These are phyloP conservation scores for Phoma sp. DNA, from an alignment of 2,329 filamentous ascomycete species.

Conservation along the genomic window DNA sequence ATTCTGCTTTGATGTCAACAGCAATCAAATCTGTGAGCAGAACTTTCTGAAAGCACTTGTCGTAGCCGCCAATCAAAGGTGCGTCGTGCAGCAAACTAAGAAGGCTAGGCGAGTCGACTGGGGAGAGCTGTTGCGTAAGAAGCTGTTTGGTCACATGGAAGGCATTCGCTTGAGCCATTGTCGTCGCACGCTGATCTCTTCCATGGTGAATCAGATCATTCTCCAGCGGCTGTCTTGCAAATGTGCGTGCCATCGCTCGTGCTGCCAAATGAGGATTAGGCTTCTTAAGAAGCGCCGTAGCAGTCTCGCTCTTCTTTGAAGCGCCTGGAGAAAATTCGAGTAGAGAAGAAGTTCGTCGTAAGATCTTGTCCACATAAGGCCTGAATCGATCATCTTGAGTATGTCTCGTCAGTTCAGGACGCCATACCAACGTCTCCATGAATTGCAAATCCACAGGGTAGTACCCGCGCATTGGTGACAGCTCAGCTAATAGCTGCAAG, in stretches of 20 bases:
- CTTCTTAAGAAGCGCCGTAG: not conserved
- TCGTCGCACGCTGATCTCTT: constrained; percentile 19
- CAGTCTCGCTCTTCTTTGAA: not conserved
- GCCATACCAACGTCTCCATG: constrained; percentile 46
- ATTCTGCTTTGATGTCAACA: constrained; percentile 49
- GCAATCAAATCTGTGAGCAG: constrained; percentile 53
- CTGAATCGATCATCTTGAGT: constrained; percentile 46
- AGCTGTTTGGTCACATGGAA: constrained; percentile 22
- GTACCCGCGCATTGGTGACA: constrained; percentile 48
- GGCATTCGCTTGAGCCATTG: constrained; percentile 16
- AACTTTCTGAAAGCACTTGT: constrained; percentile 34
- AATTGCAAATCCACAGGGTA: constrained; percentile 34
- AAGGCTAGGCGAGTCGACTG: constrained; percentile 16
- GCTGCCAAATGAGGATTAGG: constrained; percentile 6
- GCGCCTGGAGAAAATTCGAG: not conserved
- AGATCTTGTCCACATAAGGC: not conserved
- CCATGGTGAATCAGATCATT: constrained; percentile 19
- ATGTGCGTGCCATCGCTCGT: constrained; percentile 2
- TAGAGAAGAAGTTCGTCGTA: not conserved
- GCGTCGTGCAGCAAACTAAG: constrained; percentile 41
- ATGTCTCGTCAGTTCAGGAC: constrained; percentile 23
- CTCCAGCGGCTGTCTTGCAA: not conserved
- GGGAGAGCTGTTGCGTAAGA: constrained; percentile 13
- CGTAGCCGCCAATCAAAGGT: constrained; percentile 51
- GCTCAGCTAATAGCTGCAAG: constrained; percentile 35